Conservation (phyloP, 768 basidiomycete species). For the Termitomyces heimii region DNA sequence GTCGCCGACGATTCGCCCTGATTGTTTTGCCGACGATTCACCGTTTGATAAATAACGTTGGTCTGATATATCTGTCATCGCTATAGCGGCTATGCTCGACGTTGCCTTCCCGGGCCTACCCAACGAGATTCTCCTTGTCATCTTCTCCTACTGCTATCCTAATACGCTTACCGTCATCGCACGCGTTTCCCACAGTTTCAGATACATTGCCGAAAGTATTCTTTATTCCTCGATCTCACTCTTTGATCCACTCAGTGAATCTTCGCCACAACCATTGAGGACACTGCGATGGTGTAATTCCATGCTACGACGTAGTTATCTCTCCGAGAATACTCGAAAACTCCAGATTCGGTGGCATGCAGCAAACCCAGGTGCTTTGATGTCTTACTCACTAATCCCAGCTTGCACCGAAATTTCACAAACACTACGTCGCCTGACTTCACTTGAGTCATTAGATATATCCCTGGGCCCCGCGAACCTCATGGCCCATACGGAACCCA, state of each 20-base stretch:
- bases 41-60: slow-evolving; percentile 28
- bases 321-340: slow-evolving; percentile 37
- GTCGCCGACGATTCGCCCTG: slow-evolving; percentile 28
- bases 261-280: slow-evolving; percentile 32
- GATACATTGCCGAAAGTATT: slow-evolving; percentile 51
- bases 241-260: slow-evolving; percentile 37
- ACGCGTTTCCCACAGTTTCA: slow-evolving; percentile 40
- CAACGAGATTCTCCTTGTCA: slow-evolving; percentile 49
- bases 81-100: not conserved
- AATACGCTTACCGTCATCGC: slow-evolving; percentile 33
- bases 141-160: slow-evolving; percentile 35
- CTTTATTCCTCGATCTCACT: slow-evolving; percentile 51
- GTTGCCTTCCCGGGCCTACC: slow-evolving; percentile 26
- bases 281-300: slow-evolving; percentile 50
- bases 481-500: slow-evolving; percentile 5
- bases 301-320: slow-evolving; percentile 38
- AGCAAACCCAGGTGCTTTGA: slow-evolving; percentile 26
- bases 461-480: slow-evolving; percentile 42
- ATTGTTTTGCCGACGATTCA: slow-evolving; percentile 25
- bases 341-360: slow-evolving; percentile 53
- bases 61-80: not conserved
- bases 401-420: slow-evolving; percentile 35
- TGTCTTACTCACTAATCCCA: slow-evolving; percentile 24
- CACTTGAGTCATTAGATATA: slow-evolving; percentile 52
- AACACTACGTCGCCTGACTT: slow-evolving; percentile 27